Evolutionary conservation across 2,329 filamentous ascomycete genomes (phyloP).

Genomic region (Apiospora arundinis): DNA sequence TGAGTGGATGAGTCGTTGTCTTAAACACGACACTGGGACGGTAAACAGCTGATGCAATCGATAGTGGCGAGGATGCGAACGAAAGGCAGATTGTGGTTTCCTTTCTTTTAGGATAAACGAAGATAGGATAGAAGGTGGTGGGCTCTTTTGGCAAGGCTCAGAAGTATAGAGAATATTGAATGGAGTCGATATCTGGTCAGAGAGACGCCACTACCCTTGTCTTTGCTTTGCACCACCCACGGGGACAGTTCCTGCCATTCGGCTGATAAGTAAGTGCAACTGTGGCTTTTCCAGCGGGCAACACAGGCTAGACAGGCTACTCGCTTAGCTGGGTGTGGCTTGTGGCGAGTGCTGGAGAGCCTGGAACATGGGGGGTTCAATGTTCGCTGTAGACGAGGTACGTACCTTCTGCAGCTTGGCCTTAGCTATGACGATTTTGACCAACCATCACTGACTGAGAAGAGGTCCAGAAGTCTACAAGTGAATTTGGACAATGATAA

Average conservation of each 20-base stretch:
- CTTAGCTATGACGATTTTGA: neutral
- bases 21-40: neutral
- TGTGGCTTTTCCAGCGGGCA: neutral
- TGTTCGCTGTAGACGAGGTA: neutral
- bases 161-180: conserved; percentile 13
- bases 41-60: neutral
- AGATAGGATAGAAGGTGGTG: neutral
- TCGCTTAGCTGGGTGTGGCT: neutral
- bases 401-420: neutral
- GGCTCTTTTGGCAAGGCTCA: conserved; percentile 6
- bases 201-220: conserved; percentile 7
- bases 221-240: neutral
- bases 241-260: conserved; percentile 8
- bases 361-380: neutral
- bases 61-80: neutral
- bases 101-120: neutral
- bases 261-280: conserved; percentile 9
- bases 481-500: neutral
- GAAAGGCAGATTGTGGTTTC: neutral
- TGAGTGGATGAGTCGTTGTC: neutral
- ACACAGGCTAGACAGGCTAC: neutral
- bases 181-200: conserved; percentile 18
- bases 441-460: neutral
- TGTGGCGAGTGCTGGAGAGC: conserved; percentile 2
- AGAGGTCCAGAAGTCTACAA: neutral